Evolutionary conservation across 140 eudicot species (phyloP), one percentile per base, ranked within the genome.

Genomic region (Ambrosia hybrid): DNA sequence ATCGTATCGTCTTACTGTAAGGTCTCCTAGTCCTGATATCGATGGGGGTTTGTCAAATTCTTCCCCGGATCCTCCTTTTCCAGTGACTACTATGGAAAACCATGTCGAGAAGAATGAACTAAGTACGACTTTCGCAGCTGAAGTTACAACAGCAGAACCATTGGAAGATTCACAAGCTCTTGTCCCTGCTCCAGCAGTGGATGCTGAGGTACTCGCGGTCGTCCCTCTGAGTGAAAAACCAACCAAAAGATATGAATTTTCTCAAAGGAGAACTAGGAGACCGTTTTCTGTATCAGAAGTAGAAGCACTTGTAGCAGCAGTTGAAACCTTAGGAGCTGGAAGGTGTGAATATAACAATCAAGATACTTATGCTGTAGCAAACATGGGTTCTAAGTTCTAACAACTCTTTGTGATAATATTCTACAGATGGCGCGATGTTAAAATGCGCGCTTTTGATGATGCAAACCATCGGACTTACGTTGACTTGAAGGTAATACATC

Each of bases 311-410:
- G 98, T 92, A 76, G 95, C 75, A 80, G 98, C 96, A 1, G 98
- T 92, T 77, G 98, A 92, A 76, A 89, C 78, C 75, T 96, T 92
- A 33, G 98, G 98, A 74, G 89, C 98, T 3, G 98, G 98, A 83
- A 87, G 96, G 98, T 92, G 48, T 66, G 81, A 60, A 75, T 36
- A 46, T 16, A 11, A 49, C 56, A 26, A 36, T 36, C 68, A 5
- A 21, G 13, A 36, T 36, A 6, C 14, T 74, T 12, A 10, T 17
- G 9, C 39, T 43, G 51, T 14, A 45, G 34, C 3, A 52, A 66
- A 48, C 26, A 10, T 51, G 55, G 4, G 59, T 34, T 26, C 11
- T 65, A 71, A 55, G 30, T 2, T 65, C 41, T 59, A 59, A 58
- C 39, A 30, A 30, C 41, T 21, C 30, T 21, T 21, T 62, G 61